Evolutionary conservation across 2,329 filamentous ascomycete species (phyloP).

Genomic region (Colletotrichum siamense): DNA sequence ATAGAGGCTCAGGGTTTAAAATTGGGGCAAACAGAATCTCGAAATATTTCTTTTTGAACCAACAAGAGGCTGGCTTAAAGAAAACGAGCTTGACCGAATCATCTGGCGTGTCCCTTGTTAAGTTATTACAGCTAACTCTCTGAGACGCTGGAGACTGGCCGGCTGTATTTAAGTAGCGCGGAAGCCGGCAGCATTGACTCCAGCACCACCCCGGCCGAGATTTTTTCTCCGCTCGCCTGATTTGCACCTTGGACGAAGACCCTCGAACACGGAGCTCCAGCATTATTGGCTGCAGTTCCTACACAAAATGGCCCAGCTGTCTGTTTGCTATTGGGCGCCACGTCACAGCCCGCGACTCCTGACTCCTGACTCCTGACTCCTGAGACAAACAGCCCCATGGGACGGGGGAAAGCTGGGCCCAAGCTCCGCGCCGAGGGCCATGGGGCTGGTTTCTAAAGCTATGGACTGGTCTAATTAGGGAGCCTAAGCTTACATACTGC

Average conservation of each 20-base stretch:
- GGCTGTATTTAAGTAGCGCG: neutral
- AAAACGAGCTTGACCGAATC: neutral
- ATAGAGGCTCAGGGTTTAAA: neutral
- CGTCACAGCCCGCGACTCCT: neutral
- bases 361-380: conserved; percentile 1
- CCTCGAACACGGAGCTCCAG: neutral
- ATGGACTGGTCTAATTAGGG: neutral
- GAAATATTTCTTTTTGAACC: neutral
- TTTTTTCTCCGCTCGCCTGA: neutral
- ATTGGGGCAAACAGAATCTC: neutral
- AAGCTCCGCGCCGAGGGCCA: neutral
- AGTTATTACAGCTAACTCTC: neutral
- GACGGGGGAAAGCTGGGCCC: neutral
- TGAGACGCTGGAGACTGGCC: neutral
- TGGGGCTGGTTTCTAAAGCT: neutral
- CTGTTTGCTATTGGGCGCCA: neutral
- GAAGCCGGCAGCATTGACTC: neutral
- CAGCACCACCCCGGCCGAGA: neutral
- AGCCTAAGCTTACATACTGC: neutral
- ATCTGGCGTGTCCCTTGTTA: neutral
- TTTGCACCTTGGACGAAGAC: neutral
- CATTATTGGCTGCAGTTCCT: neutral
- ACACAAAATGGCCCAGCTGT: neutral
- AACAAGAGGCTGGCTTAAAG: neutral
- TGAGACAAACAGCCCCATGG: neutral